Evolutionary conservation across 1,139 yeast species (phyloP).

Genomic region (Suhomyces chickasaworum): DNA sequence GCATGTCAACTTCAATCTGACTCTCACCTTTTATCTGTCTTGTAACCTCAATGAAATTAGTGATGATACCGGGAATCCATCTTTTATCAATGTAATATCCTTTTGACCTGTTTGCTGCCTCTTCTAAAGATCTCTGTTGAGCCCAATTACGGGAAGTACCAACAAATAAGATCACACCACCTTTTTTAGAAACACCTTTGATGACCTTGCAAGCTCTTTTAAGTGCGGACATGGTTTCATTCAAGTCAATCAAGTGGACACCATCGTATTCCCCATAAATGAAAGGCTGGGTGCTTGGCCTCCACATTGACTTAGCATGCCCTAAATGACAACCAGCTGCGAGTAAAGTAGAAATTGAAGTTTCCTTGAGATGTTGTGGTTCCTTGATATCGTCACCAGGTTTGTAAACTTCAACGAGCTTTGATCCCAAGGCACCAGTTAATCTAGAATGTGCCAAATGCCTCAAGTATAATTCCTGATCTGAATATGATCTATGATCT

Average conservation of each 20-base stretch:
- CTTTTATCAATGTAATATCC: conserved; percentile 83
- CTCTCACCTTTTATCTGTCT: conserved; percentile 72
- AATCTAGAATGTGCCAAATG: conserved; percentile 56
- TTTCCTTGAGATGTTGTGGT: conserved; percentile 59
- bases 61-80: conserved; percentile 95
- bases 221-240: conserved; percentile 73
- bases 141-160: conserved; percentile 76
- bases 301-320: conserved; percentile 76
- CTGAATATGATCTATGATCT: conserved; percentile 56
- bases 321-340: conserved; percentile 97
- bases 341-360: conserved; percentile 67
- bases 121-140: conserved; percentile 71
- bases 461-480: conserved; percentile 76
- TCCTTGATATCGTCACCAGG: conserved; percentile 67
- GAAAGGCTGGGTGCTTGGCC: conserved; percentile 86
- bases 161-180: conserved; percentile 81
- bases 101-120: conserved; percentile 74
- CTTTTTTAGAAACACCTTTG: conserved; percentile 77
- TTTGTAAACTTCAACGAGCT: conserved; percentile 59
- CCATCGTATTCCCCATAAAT: conserved; percentile 88
- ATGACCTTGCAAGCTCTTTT: conserved; percentile 80
- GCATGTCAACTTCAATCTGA: conserved; percentile 43
- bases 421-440: conserved; percentile 63
- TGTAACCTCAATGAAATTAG: conserved; percentile 79
- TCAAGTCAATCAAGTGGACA: conserved; percentile 84